Evolutionary conservation across 2,329 filamentous ascomycete species (phyloP), one percentile per base, ranked within the genome.

Genomic region (Aspergillus piperis): DNA sequence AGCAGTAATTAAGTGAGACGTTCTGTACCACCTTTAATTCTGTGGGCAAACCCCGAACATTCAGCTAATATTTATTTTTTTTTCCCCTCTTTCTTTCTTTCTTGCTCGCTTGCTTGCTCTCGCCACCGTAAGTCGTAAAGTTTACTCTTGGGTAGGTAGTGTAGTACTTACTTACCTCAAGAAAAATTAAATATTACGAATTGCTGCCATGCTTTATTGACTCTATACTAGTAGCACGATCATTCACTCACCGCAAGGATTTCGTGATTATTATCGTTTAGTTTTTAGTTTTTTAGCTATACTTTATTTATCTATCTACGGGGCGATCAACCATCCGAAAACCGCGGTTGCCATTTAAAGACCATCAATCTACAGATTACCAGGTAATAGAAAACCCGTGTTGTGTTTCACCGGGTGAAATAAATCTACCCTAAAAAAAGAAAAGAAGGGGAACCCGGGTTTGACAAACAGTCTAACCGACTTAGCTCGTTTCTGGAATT

Each of bases 401-500:
- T 21, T 21, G 50, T 38, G 32, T 42, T 42, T 44, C 38, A 44
- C 32, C 13, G 32, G 15, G 21, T 7, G 15, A 21, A 10, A 10
- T 1, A 30, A 30, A 13, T n/a, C 44, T 8, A 27, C 39, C 25
- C 59, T 57, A 53, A 61, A 57, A 50, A 54, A 59, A 54, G 49
- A 59, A 54, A 59, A 44, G 10, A 23, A 23, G 39, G 23, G 21
- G 39, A 36, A 54, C 13, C 25, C 23, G 27, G 39, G 21, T 39
- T 30, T 27, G 51, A 49, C 58, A 56, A 56, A 51, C 51, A 57
- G 17, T 25, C 54, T 58, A 59, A 21, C 48, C 32, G 13, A 36
- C 25, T 61, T 65, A 63, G 64, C 59, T 57, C 30, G 54, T 53
- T 66, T 66, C 65, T 66, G 64, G 65, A 66, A 66, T 61, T 54